Base-by-base conservation (phyloP, 495 filamentous ascomycete genomes). In the Daldinia concentrica region DNA sequence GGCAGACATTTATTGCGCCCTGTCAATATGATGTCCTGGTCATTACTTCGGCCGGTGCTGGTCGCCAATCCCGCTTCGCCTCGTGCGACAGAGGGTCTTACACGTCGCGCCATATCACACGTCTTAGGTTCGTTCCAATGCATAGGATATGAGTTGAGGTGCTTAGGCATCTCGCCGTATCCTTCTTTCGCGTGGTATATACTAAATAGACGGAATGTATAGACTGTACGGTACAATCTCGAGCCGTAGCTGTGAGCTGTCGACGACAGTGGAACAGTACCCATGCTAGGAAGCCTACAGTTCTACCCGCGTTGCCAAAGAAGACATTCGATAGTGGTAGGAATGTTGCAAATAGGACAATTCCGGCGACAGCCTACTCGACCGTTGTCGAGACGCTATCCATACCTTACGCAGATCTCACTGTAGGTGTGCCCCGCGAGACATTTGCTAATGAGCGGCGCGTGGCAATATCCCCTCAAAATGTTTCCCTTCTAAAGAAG, bases 401-500 rank as follows among this genome's bases (percentile, higher is more conserved):
- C 8, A 87, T 83, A 1, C 90, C 91, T 1, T 95, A 92, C 78
- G 79, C 85, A 7, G 81, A 87, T 7, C 83, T 93, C 56, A 89
- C 88, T 5, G 86, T 95, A 29, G 91, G 91, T 39, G 84, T 93
- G 30, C 90, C 91, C 1, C 87, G 85, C 45, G 92, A 95, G 76
- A 90, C 83, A 14, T 91, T 84, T 72, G 84, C 86, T 11, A 86
- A 90, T 62, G 92, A 95, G 79, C 88, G 89, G 24, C 91, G 92
- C 27, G 92, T 95, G 19, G 91, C 92, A 15, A 83, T 95, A 32
- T 93, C 91, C 1, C 92, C 92, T 6, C 89, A 91, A 67, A 95
- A 94, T 83, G 91, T 92, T 19, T 84, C 87, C 1, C 79, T 93
- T 26, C 79, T 95, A 3, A 84, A 91, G 65, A 93, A 94, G 80